phyloP scores from a whole-genome alignment of 495 filamentous ascomycete species.

The Podospora didyma region DNA sequence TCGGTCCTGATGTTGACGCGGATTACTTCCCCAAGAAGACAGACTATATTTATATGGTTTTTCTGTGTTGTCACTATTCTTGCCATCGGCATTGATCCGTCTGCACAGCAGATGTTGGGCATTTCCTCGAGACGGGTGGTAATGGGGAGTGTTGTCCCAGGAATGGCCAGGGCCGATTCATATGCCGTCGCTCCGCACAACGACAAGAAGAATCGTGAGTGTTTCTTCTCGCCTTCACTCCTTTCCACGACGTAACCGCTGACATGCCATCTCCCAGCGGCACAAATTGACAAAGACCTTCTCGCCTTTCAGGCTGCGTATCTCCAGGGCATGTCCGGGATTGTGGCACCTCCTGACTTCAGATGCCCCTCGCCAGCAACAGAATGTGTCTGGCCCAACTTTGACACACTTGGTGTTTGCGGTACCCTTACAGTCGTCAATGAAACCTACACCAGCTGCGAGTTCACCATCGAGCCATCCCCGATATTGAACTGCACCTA shows the following conservation, averaged over 20 bases:
- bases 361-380: conserved; percentile 10
- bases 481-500: background rate
- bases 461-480: background rate
- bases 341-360: background rate
- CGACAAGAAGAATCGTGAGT: no score
- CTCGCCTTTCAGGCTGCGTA: background rate
- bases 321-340: conserved; percentile 5
- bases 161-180: no score
- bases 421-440: background rate
- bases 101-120: conserved; percentile 15
- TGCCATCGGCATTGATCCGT: conserved; percentile 15
- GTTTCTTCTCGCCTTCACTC: no score
- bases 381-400: conserved; percentile 9
- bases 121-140: background rate
- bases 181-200: no score
- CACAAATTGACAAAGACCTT: background rate
- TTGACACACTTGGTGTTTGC: conserved; percentile 14
- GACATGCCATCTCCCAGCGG: no score
- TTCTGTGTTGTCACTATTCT: conserved; percentile 8
- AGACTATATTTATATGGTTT: background rate
- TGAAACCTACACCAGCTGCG: background rate
- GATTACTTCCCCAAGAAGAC: background rate
- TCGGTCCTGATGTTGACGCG: conserved; percentile 21
- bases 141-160: no score
- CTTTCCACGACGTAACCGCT: no score